phyloP scores from a whole-genome alignment of 225 moss, liverwort and hornwort species.

The Sphagnum tenellum region DNA sequence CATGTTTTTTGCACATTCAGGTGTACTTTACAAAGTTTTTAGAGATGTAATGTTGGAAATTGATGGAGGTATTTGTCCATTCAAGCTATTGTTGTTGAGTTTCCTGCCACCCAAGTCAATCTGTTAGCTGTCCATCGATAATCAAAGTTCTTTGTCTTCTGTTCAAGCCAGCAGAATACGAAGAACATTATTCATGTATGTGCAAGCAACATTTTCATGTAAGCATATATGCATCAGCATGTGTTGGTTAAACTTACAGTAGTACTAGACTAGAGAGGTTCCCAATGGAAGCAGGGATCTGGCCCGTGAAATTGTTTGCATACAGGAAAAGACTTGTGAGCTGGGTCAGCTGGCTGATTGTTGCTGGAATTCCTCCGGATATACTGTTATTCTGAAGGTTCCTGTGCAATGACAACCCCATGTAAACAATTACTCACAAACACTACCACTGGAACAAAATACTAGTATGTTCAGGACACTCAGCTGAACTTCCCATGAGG shows the following conservation, averaged over 20 bases:
- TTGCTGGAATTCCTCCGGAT: constrained; percentile 60
- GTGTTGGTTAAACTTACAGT: constrained; percentile 38
- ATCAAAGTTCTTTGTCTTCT: no score
- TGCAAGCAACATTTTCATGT: no score
- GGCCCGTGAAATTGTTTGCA: constrained; percentile 72
- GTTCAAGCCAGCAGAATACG: no score
- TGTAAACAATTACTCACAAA: no score
- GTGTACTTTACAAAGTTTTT: constrained; percentile 85
- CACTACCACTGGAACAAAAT: no score
- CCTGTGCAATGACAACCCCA: constrained; percentile 20
- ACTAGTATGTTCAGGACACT: no score
- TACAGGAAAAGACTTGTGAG: constrained; percentile 85
- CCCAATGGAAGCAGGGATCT: constrained; percentile 70
- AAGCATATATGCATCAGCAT: no score
- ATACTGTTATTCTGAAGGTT: constrained; percentile 85
- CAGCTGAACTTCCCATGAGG: no score
- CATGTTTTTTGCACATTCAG: no score
- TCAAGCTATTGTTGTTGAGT: constrained; percentile 85
- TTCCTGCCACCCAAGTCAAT: constrained; percentile 31
- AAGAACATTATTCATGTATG: no score
- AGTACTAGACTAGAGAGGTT: constrained; percentile 57
- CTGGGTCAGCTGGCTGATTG: constrained; percentile 48
- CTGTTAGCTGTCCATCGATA: no score
- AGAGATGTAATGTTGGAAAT: constrained; percentile 60
- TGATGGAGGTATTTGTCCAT: constrained; percentile 55